Evolutionary conservation across 2,329 filamentous ascomycete species (phyloP), one percentile per base, ranked within the genome.

Genomic region (Ascomycota sp.): DNA sequence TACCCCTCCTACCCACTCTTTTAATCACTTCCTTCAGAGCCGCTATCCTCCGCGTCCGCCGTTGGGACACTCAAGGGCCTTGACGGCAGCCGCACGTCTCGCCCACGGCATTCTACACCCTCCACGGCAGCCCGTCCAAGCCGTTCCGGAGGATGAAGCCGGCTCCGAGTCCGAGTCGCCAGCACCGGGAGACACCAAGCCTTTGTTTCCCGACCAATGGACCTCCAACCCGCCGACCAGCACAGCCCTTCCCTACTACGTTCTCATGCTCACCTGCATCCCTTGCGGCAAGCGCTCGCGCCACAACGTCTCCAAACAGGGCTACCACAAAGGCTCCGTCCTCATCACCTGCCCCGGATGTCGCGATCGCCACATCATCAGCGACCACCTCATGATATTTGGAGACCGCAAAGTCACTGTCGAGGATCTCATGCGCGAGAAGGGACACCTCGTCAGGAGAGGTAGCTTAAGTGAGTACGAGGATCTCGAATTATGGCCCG

Each of bases 401-500:
- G 75, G 74, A 23, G 69, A 85, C 40, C 63, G 61, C 28, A 61
- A 64, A 32, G 33, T 78, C 33, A 83, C 78, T 0, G 57, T 89
- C 20, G 78, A 91, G 50, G 75, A 86, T 36, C 53, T 95, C 29
- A 67, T 89, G 56, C 59, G 63, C 34, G 72, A 82, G 39, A 76
- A 76, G 45, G 86, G 85, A 5, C 65, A 72, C 38, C 53, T 79
- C 2, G 65, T 86, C 35, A 79, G 75, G 58, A 69, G 69, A 35
- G 77, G 80, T 12, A 69, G 65, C 20, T 46, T 85, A 21, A 70
- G 76, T 30, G 68, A 72, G 39, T 74, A 85, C 39, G 82, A 81
- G n/a, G 79, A 93, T 47, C 57, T 94, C 28, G 86, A 95, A 50
- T 89, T 94, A 41, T 93, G 83, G 76, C 75, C 79, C 20, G 80